Conservation (phyloP, 176 grass and related monocot genomes). For the Leersia perrieri region DNA sequence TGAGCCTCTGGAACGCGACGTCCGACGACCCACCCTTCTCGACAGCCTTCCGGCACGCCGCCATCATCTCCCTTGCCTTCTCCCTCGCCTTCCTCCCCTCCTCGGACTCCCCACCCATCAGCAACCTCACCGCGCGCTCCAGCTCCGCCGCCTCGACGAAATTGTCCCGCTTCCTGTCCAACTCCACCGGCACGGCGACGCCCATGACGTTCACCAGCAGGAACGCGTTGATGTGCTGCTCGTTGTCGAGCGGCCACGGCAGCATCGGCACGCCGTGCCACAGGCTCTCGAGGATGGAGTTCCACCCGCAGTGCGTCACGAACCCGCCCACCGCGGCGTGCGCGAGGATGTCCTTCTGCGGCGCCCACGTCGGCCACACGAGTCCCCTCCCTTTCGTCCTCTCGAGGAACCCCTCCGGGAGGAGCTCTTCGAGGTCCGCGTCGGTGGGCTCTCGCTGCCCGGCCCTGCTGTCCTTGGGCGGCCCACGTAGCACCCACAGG, state of each 20-base stretch:
- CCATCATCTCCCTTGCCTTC: too few species aligned
- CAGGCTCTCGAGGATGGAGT: slow-evolving; percentile 35
- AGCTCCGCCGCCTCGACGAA: background rate
- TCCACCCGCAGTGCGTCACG: slow-evolving; percentile 56
- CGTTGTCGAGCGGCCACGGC: slow-evolving; percentile 26
- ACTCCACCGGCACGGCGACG: background rate
- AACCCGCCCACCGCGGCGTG: slow-evolving; percentile 15
- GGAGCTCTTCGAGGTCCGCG: background rate
- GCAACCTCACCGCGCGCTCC: background rate
- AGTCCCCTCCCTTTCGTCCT: background rate
- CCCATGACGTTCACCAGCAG: background rate
- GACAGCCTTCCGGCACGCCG: too few species aligned
- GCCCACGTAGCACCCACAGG: background rate
- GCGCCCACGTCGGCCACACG: background rate
- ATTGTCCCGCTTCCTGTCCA: background rate
- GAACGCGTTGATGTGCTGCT: slow-evolving; percentile 44
- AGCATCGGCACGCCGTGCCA: slow-evolving; percentile 40
- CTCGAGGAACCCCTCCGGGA: background rate
- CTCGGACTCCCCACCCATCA: background rate
- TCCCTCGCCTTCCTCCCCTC: background rate
- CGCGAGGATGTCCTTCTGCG: background rate
- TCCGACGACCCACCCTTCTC: too few species aligned
- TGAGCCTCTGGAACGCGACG: too few species aligned
- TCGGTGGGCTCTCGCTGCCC: background rate
- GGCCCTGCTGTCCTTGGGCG: background rate